Evolutionary conservation across 768 basidiomycete genomes (phyloP).

Genomic region (Lentinula sp.): DNA sequence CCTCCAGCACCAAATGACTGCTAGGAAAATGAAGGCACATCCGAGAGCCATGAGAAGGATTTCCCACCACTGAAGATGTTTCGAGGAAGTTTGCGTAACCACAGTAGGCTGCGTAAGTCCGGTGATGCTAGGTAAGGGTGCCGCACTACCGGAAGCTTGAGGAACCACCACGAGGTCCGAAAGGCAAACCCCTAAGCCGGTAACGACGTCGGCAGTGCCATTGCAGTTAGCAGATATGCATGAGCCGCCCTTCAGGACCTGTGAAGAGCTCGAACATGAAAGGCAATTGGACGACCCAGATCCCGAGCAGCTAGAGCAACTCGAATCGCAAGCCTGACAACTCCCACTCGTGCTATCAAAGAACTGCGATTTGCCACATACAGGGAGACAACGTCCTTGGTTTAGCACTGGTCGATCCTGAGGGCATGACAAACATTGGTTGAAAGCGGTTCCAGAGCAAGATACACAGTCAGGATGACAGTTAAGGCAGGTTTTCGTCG

Average conservation of each 20-base stretch:
- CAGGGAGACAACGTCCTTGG: conserved; percentile 72
- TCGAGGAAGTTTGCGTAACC: conserved; percentile 18
- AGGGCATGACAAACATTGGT: conserved; percentile 73
- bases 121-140: conserved; percentile 35
- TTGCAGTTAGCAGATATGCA: conserved; percentile 63
- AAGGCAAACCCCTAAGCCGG: conserved; percentile 74
- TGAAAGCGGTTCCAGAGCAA: conserved; percentile 74
- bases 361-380: conserved; percentile 67
- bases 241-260: conserved; percentile 58
- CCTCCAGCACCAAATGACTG: conserved; percentile 64
- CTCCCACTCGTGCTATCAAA: conserved; percentile 59
- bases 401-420: conserved; percentile 63
- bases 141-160: conserved; percentile 28
- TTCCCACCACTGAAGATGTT: conserved; percentile 70
- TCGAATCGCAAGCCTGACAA: conserved; percentile 69
- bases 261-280: conserved; percentile 58
- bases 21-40: conserved; percentile 70
- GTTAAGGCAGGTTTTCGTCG: conserved; percentile 34
- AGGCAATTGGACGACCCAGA: conserved; percentile 64
- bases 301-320: conserved; percentile 75
- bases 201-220: conserved; percentile 46
- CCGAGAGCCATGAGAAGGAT: conserved; percentile 81
- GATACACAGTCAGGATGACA: conserved; percentile 87
- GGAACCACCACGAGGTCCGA: conserved; percentile 63
- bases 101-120: conserved; percentile 41